A percentile compares a stretch with the other conserved stretches of the same genome.
phyloP scores from a whole-genome alignment of 108 stramenopile species.

The Nitzschia inconspicua region DNA sequence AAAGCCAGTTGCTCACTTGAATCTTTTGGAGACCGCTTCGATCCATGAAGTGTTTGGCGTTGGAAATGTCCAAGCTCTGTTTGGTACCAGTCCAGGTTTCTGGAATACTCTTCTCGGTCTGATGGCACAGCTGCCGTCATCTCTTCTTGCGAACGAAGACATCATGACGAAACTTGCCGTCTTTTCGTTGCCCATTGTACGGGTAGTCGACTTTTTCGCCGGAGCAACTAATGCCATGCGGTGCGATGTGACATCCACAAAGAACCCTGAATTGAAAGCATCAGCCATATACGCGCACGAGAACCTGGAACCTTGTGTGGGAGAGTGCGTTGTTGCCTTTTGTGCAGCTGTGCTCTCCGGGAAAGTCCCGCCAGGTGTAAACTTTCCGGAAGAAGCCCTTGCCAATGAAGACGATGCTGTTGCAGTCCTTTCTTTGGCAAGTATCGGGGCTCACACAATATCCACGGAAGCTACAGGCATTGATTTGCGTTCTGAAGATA shows the following conservation, averaged over 20 bases:
- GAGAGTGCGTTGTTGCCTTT: constrained; percentile 77
- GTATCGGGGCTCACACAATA: constrained; percentile 51
- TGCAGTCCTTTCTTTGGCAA: constrained; percentile 35
- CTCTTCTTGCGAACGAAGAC: constrained; percentile 57
- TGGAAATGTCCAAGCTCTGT: constrained; percentile 44
- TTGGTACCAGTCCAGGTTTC: constrained; percentile 75
- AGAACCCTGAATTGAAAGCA: constrained; percentile 6
- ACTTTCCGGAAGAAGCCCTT: constrained; percentile 71
- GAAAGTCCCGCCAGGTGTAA: constrained; percentile 53
- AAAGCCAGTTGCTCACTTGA: constrained; percentile 56
- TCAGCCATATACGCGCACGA: constrained; percentile 57
- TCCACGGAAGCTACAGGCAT: constrained; percentile 20
- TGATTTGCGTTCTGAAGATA: constrained; percentile 7
- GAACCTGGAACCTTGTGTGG: constrained; percentile 83
- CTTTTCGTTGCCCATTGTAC: constrained; percentile 81
- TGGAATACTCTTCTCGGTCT: constrained; percentile 82
- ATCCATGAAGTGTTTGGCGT: constrained; percentile 40
- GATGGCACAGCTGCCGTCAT: constrained; percentile 57
- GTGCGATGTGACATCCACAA: constrained; percentile 36
- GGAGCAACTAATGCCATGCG: constrained; percentile 86
- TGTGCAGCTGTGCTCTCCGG: constrained; percentile 48
- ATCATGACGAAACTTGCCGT: constrained; percentile 68
- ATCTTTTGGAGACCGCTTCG: constrained; percentile 74
- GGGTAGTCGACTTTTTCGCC: constrained; percentile 77
- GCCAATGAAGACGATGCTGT: constrained; percentile 13